These are phyloP conservation scores for Erysimum cheiranthoides DNA, from an alignment of 345 rosid species.

Conservation along the genomic window DNA sequence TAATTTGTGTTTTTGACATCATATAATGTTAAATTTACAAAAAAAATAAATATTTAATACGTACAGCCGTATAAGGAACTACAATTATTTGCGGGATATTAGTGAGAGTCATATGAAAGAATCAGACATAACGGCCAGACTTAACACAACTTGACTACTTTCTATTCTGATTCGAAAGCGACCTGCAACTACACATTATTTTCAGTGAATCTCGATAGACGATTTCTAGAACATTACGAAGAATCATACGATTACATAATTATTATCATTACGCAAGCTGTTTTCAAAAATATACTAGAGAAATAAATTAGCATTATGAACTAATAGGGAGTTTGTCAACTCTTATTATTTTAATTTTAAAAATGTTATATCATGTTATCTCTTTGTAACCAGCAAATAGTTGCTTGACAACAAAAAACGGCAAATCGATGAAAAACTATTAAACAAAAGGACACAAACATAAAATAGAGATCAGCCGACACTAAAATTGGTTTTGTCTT, in stretches of 20 bases:
- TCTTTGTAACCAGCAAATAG: conserved; percentile 14
- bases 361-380: not conserved
- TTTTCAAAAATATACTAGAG: not conserved
- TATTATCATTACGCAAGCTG: conserved; percentile 5
- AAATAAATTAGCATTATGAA: conserved; percentile 15
- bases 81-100: not conserved
- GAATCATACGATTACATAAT: not conserved
- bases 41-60: too few species aligned
- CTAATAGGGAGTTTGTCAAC: conserved; percentile 20
- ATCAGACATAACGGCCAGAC: not conserved
- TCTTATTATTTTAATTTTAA: not conserved
- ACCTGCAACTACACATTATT: not conserved
- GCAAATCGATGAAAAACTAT: not conserved
- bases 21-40: not conserved
- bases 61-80: too few species aligned
- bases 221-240: not conserved
- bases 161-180: not conserved
- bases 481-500: conserved; percentile 25
- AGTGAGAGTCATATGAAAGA: conserved; percentile 8
- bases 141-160: not conserved
- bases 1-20: not conserved
- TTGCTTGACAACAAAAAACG: not conserved
- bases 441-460: not conserved
- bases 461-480: conserved; percentile 21
- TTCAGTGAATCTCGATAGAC: not conserved